Evolutionary conservation across 352 stramenopile genomes (phyloP).

Genomic region (Phytophthora sansomeana): DNA sequence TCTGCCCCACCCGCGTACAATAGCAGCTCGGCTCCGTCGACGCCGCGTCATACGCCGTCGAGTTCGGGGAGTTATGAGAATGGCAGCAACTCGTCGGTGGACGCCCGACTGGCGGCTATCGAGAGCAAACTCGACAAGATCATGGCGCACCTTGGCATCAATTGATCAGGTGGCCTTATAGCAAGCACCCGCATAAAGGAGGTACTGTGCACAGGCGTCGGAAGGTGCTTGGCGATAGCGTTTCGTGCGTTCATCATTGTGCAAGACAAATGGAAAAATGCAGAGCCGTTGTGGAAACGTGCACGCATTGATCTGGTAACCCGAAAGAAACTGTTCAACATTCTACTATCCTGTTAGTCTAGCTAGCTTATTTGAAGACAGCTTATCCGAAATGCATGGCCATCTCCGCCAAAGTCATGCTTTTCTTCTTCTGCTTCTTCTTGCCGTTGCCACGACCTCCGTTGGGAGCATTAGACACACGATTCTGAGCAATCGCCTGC

Average conservation of each 20-base stretch:
- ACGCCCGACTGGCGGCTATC: slow-evolving; percentile 76
- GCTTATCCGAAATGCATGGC: slow-evolving; percentile 82
- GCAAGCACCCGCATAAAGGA: slow-evolving; percentile 10
- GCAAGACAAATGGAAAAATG: slow-evolving; percentile 4
- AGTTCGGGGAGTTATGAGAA: slow-evolving; percentile 39
- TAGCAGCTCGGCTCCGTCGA: slow-evolving; percentile 64
- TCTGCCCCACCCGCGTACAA: slow-evolving; percentile 21
- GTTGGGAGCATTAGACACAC: slow-evolving; percentile 24
- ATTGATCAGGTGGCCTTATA: slow-evolving; percentile 33
- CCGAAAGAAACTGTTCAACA: slow-evolving; percentile 6
- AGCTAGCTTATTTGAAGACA: slow-evolving; percentile 1
- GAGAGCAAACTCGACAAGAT: slow-evolving; percentile 92
- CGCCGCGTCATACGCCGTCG: slow-evolving; percentile 43
- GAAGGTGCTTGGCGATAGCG: background rate
- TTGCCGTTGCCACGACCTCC: slow-evolving; percentile 47
- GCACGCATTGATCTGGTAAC: background rate
- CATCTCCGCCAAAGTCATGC: slow-evolving; percentile 80
- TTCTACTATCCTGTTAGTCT: slow-evolving; percentile 26
- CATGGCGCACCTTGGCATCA: slow-evolving; percentile 84
- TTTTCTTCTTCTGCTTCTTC: slow-evolving; percentile 90
- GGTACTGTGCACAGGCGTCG: background rate
- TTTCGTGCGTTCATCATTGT: slow-evolving; percentile 18
- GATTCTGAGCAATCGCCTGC: slow-evolving; percentile 77
- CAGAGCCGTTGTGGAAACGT: no score
- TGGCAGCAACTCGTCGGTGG: slow-evolving; percentile 39